Evolutionary conservation across 192 early-diverging fungal species (phyloP), one percentile per base, ranked within the genome.

Genomic region (Lobosporangium transversale): DNA sequence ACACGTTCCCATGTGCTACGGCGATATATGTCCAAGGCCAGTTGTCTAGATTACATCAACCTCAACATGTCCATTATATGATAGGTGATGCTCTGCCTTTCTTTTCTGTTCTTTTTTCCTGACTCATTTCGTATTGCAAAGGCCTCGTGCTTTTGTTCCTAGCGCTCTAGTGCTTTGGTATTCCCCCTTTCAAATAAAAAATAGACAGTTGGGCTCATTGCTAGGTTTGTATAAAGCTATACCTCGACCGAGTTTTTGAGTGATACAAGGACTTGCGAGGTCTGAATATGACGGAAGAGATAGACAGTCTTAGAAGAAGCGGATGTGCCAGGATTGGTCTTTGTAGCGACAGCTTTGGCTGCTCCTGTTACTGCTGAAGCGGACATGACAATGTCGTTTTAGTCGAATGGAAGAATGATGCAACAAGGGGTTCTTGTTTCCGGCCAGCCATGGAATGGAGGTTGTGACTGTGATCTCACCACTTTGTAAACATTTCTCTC

Each of bases 211-310:
- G n/a, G n/a, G n/a, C n/a, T n/a, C n/a, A n/a, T n/a, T n/a, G n/a
- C n/a, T 43, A n/a, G 29, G 51, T 24, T 45, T 45, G 9, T 17
- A 6, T 26, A 20, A 27, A 17, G 44, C 9, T 4, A 50, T 76
- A 82, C 82, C 82, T 86, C 83, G 56, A 86, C 78, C 18, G 65
- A 68, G 50, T 63, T 70, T 60, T 80, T 75, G 20, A 80, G 32
- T 20, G 82, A 84, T 4, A 86, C 80, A 23, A 86, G 70, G 26
- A 86, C 80, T 58, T 86, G 85, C 1, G 81, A 68, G 27, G 85
- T 83, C 48, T 86, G 85, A 52, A 86, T 76, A 45, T 86, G 82
- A 40, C 85, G 80, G 60, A 80, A 86, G 61, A 86, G 75, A 45
- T 86, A 82, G 18, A 86, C 70, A 23, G 71, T 79, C 48, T 70